These are phyloP conservation scores for Tylopilus sp. DNA, from an alignment of 1,284 basidiomycete species.

Conservation along the genomic window DNA sequence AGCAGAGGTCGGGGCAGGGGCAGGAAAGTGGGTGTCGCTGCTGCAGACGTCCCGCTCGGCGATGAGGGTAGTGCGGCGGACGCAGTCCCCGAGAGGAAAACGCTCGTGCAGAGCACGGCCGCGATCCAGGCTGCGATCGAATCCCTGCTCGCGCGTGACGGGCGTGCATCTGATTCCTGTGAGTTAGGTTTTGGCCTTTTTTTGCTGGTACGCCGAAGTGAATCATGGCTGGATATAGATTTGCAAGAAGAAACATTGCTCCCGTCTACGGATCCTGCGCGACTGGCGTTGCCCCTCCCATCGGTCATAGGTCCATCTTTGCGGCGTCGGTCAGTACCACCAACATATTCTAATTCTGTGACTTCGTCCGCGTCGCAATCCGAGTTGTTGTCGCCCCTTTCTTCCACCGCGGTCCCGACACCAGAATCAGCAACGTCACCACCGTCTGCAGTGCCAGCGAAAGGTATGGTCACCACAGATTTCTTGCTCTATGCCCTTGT, in stretches of 20 bases:
- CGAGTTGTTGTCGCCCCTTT: not conserved
- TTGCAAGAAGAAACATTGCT: too few relatives aligned
- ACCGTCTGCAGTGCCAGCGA: not conserved
- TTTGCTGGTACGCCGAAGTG: too few relatives aligned
- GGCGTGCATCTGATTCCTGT: slow-evolving; percentile 8
- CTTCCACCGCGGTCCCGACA: not conserved
- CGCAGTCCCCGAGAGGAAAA: not conserved
- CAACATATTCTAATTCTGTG: not conserved
- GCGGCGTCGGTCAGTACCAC: not conserved
- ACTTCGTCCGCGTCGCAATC: not conserved
- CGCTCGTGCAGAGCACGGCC: slow-evolving; percentile 18
- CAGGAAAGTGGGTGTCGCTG: not conserved
- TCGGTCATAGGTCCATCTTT: not conserved
- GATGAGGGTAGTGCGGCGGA: not conserved
- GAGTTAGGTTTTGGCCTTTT: slow-evolving; percentile 7
- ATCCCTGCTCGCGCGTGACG: slow-evolving; percentile 13
- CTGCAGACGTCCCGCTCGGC: too few relatives aligned
- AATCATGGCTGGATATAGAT: too few relatives aligned
- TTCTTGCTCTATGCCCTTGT: not conserved
- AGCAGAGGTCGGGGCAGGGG: not conserved
- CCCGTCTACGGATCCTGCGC: too few relatives aligned
- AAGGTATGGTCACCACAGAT: slow-evolving; percentile 3
- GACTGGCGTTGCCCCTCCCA: not conserved
- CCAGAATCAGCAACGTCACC: not conserved
- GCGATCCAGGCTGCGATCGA: slow-evolving; percentile 24